Conservation (phyloP, 78 protist species). For the Dictyostelium brefeldianum region DNA sequence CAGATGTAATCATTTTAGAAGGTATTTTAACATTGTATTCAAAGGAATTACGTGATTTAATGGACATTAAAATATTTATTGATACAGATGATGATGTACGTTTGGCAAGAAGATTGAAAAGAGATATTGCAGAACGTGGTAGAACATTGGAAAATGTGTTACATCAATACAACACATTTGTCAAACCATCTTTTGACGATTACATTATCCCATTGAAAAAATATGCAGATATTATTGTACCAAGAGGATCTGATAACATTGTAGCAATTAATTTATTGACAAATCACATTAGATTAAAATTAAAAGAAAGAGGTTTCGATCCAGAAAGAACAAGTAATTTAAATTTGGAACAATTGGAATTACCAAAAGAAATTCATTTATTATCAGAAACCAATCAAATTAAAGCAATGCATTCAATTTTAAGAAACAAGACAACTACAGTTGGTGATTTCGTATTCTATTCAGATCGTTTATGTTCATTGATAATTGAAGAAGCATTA, state of each 20-base stretch:
- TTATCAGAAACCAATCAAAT: constrained; percentile 40
- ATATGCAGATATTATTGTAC: constrained; percentile 90
- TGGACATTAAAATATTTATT: constrained; percentile 90
- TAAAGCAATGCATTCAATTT: constrained; percentile 58
- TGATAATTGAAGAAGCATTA: constrained; percentile 89
- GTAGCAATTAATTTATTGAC: constrained; percentile 82
- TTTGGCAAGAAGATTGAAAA: constrained; percentile 82
- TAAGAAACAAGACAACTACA: constrained; percentile 61
- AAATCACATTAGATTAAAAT: constrained; percentile 72
- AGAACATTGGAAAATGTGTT: constrained; percentile 84
- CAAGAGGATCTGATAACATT: constrained; percentile 88
- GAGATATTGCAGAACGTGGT: constrained; percentile 90
- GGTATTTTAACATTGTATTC: constrained; percentile 88
- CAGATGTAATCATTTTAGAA: constrained; percentile 89
- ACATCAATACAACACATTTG: constrained; percentile 86
- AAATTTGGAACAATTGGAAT: not conserved
- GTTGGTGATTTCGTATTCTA: constrained; percentile 74
- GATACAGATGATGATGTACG: constrained; percentile 92
- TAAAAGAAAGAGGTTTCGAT: constrained; percentile 71
- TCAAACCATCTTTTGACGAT: constrained; percentile 92
- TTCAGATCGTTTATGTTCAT: constrained; percentile 87
- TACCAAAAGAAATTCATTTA: constrained; percentile 48
- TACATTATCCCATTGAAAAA: constrained; percentile 88
- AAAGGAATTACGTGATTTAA: constrained; percentile 61
- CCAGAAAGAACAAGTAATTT: constrained; percentile 8